Evolutionary conservation across 345 rosid species (phyloP), one percentile per base, ranked within the genome.

Genomic region (Microcos paniculata): DNA sequence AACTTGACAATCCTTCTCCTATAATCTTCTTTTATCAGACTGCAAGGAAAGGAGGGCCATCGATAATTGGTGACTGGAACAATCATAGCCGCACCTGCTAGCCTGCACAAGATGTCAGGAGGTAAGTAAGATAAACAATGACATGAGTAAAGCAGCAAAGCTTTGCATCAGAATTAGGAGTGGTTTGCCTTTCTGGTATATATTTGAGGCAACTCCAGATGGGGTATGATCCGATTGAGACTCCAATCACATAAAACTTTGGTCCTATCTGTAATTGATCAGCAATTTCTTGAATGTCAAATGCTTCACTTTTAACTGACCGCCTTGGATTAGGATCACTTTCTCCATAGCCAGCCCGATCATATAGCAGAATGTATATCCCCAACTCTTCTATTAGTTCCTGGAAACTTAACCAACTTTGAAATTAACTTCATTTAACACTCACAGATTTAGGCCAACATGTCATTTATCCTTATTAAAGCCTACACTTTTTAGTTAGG

Each of bases 141-240:
- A 71, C 53, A 43, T 45, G 48, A 69, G 64, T 19, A 61, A 43
- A 62, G 65, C 63, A 49, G 33, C 40, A 35, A 49, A 62, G 13
- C 24, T 14, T 40, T 45, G 68, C 38, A 65, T 16, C 24, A 56
- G 33, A 48, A 49, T 11, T 19, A n/a, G n/a, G 46, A 33, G 38
- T 42, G 49, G 46, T 56, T 79, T 88, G 87, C 99, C 99, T 93
- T 83, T 93, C 79, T 53, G 99, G 97, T 77, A 95, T 91, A 55
- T 92, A 74, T 79, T 86, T 89, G 85, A 95, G 92, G 81, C 96
- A 91, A 76, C 96, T 87, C 98, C 98, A 93, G 19, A 85, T 75
- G n/a, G 97, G 88, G 80, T 91, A 93, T 62, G 98, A 89, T 30
- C 97, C 99, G 92, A 95, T 89, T 33, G 98, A 95, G 79, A 94